Base-by-base conservation (phyloP, 805 yeast genomes). In the Yamadazyma paraphyllophila region DNA sequence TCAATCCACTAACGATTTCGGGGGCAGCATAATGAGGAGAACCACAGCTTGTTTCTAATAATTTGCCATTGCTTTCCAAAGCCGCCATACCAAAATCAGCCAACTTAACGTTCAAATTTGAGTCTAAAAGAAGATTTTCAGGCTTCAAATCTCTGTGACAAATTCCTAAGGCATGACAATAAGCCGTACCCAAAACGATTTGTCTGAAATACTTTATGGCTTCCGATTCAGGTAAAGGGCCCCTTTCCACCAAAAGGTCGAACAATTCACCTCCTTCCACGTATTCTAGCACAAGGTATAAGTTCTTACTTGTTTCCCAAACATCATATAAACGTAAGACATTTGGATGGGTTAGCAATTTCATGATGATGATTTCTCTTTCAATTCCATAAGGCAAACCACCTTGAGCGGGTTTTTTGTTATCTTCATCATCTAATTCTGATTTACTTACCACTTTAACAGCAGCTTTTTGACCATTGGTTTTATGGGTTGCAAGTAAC, bases 281-380 rank as follows among this genome's bases (percentile, higher is more conserved):
- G 61, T 85, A 87, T 60, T 87, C 95, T 41, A 87, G 67, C 12
- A 87, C 89, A 52, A 87, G 63, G 57, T 83, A 87, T 46, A 94
- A 73, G 49, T 92, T 96, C 59, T 88, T 89, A 53, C 89, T 84
- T 53, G 95, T 92, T 66, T 94, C 99, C 98, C 98, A 94, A 17
- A 94, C 99, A 61, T 94, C 99, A 62, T 90, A 94, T 33, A 94
- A 73, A 20, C 94, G 86, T 79, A 94, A 82, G 17, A 94, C 94
- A 59, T 94, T 92, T 10, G 96, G 89, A 65, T 94, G 98, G 49
- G 94, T 88, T 38, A 94, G 80, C 35, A 94, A 75, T 67, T 94
- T 94, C 99, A 92, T 94, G 56, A 94, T 94, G 56, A 94, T 91
- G 52, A 94, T 96, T 63, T 94, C 99, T 54, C 98, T 79, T 67